phyloP scores from a whole-genome alignment of 2,329 filamentous ascomycete species.

The Cryphonectria naterciae region DNA sequence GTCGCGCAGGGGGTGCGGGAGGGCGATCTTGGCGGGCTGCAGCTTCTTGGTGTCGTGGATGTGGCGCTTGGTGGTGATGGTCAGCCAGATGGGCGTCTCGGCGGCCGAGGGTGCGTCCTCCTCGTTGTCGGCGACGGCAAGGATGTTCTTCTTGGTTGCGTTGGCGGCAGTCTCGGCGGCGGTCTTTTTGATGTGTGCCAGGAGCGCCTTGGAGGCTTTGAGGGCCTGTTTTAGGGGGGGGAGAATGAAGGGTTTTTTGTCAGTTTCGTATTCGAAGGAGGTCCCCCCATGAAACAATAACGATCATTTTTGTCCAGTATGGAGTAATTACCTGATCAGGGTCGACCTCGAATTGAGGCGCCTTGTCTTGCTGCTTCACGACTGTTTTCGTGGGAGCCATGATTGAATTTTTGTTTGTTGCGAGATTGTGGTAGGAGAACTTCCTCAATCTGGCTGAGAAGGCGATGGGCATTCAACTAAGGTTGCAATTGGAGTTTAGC shows the following conservation, averaged over 20 bases:
- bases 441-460: constrained; percentile 1
- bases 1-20: constrained; percentile 77
- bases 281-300: background rate
- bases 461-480: background rate
- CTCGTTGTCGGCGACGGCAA: constrained; percentile 50
- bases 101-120: constrained; percentile 39
- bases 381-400: constrained; percentile 43
- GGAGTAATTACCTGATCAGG: constrained; percentile 38
- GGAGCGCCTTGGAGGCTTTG: constrained; percentile 66
- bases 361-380: constrained; percentile 38
- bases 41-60: constrained; percentile 74
- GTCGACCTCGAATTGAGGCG: constrained; percentile 39
- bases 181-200: constrained; percentile 64
- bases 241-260: background rate
- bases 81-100: constrained; percentile 64
- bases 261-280: background rate
- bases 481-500: background rate
- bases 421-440: background rate
- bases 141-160: constrained; percentile 59
- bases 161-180: constrained; percentile 51
- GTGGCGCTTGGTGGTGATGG: constrained; percentile 67
- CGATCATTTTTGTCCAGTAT: background rate
- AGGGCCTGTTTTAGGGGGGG: constrained; percentile 48
- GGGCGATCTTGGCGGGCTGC: constrained; percentile 80
- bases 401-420: constrained; percentile 18